A percentile compares a stretch with the other conserved stretches of the same genome.
phyloP scores from a whole-genome alignment of 169 alveolate genomes.

The Cryptosporidium tyzzeri region DNA sequence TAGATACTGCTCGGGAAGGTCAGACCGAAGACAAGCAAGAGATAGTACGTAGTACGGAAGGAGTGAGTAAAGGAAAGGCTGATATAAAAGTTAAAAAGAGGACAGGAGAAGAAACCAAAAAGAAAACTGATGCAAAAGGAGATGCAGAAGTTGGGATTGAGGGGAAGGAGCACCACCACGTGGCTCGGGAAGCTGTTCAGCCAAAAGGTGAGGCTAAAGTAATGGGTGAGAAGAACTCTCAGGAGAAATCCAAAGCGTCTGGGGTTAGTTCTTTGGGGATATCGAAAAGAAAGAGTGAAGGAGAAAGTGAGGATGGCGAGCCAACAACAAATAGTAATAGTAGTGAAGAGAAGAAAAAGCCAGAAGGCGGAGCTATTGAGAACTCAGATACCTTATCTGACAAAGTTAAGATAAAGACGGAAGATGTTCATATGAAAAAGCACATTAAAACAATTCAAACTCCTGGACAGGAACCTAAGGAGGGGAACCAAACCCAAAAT shows the following conservation, averaged over 20 bases:
- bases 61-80: not conserved
- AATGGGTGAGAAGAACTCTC: not conserved
- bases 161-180: not conserved
- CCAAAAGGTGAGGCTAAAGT: not conserved
- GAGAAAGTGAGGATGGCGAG: not conserved
- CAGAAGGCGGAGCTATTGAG: not conserved
- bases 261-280: not conserved
- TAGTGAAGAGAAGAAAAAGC: not conserved
- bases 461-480: not conserved
- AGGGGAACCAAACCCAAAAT: not conserved
- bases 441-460: not conserved
- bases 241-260: not conserved
- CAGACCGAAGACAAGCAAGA: not conserved
- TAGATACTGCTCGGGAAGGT: not conserved
- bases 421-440: not conserved
- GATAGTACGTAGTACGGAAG: not conserved
- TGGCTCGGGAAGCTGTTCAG: not conserved
- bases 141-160: not conserved
- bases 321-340: not conserved
- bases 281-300: not conserved
- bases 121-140: no score
- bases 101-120: no score
- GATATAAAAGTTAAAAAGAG: not conserved
- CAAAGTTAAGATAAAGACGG: not conserved
- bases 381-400: not conserved